phyloP scores from a whole-genome alignment of 345 rosid species.

The Populus alba region DNA sequence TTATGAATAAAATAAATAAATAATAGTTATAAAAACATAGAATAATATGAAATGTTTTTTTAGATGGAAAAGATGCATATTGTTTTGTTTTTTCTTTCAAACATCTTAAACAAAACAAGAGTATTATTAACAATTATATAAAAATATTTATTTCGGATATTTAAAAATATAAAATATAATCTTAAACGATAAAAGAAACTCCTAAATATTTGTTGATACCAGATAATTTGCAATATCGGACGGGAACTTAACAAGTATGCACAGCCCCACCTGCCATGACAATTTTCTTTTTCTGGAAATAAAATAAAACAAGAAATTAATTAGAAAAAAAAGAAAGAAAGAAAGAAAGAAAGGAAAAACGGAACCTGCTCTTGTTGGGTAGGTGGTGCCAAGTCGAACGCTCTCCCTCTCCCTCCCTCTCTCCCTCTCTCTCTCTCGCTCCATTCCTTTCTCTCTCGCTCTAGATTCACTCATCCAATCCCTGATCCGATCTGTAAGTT shows the following conservation, averaged over 20 bases:
- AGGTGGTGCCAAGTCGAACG: constrained; percentile 38
- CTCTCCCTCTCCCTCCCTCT: constrained; percentile 6
- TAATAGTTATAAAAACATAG: no score
- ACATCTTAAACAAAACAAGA: no score
- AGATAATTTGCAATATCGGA: no score
- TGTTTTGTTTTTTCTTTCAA: no score
- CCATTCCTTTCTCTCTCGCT: constrained; percentile 2
- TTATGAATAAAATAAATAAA: no score
- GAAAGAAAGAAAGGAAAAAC: background rate
- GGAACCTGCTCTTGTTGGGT: constrained; percentile 22
- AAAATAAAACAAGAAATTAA: background rate
- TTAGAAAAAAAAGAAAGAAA: background rate
- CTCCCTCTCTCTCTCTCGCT: background rate
- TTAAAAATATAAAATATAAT: no score
- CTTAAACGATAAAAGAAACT: no score
- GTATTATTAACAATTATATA: no score
- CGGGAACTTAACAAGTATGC: background rate
- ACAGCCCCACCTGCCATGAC: background rate
- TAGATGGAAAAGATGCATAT: no score
- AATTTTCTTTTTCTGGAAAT: background rate
- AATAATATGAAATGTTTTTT: no score
- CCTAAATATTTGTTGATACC: no score
- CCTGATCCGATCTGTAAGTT: constrained; percentile 42
- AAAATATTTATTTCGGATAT: no score
- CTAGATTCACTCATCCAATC: constrained; percentile 6